Evolutionary conservation across 306 rosid species (phyloP).

Genomic region (Cicer judaicum): DNA sequence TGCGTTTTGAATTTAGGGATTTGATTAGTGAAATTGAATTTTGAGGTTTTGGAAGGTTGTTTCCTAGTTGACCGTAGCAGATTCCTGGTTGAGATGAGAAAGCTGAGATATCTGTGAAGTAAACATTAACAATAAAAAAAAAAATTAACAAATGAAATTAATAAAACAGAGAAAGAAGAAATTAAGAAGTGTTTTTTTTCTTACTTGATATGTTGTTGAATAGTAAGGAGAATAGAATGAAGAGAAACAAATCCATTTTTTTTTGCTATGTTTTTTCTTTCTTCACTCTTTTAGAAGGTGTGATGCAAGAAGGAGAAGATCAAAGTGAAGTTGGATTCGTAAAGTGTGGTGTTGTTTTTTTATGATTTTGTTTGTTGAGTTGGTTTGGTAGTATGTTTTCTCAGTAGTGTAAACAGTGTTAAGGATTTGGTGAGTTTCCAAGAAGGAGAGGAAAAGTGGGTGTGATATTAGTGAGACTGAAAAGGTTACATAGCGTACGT

Average conservation of each 20-base stretch:
- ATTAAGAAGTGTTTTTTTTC: not conserved
- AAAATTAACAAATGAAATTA: not conserved
- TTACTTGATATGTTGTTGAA: constrained; percentile 16
- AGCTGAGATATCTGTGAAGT: constrained; percentile 51
- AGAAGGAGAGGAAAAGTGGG: constrained; percentile 14
- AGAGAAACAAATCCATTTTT: not conserved
- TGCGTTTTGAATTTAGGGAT: constrained; percentile 66
- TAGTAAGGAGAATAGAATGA: constrained; percentile 1
- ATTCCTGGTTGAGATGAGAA: constrained; percentile 64
- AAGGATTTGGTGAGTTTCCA: constrained; percentile 16
- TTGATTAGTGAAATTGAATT: constrained; percentile 59
- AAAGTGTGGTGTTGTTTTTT: not conserved
- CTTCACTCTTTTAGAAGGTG: not conserved
- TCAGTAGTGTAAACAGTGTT: no score
- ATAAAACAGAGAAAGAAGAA: not conserved
- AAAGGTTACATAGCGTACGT: constrained; percentile 23
- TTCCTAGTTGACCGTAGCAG: constrained; percentile 79
- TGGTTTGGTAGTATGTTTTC: not conserved
- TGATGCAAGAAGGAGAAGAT: not conserved
- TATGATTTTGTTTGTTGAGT: not conserved
- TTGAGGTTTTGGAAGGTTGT: constrained; percentile 71
- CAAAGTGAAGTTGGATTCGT: not conserved
- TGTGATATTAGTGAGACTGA: not conserved
- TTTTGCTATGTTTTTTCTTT: not conserved
- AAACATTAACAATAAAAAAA: not conserved